Evolutionary conservation across 805 yeast species (phyloP).

Genomic region (Brettanomyces sp.): DNA sequence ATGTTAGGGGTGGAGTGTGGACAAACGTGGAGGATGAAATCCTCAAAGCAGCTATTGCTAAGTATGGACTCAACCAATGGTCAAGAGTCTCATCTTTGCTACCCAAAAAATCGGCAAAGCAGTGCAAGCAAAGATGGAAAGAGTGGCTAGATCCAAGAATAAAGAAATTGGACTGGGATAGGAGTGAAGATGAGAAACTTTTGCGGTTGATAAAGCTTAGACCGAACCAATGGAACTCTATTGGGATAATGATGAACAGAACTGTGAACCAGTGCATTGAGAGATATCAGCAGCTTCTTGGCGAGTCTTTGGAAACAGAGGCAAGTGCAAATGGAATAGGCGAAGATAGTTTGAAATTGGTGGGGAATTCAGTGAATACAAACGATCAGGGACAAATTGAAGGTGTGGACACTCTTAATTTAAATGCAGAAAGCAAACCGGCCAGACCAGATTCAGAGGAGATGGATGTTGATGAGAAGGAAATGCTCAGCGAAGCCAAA

Average conservation of each 20-base stretch:
- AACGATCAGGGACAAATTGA: not conserved
- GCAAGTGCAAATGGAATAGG: conserved; percentile 5
- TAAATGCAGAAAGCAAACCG: conserved; percentile 67
- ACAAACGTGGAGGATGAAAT: conserved; percentile 80
- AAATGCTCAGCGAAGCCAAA: conserved; percentile 90
- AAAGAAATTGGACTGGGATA: conserved; percentile 56
- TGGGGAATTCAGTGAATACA: conserved; percentile 10
- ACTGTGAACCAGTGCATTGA: conserved; percentile 84
- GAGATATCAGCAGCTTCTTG: conserved; percentile 66
- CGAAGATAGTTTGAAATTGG: conserved; percentile 12
- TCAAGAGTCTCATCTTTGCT: conserved; percentile 80
- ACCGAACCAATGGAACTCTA: conserved; percentile 93
- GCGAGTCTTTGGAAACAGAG: conserved; percentile 30
- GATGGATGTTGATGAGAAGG: conserved; percentile 79
- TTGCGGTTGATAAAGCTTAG: conserved; percentile 55
- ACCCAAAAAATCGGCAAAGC: conserved; percentile 79
- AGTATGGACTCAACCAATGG: conserved; percentile 95
- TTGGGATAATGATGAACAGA: conserved; percentile 72
- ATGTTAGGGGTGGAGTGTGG: conserved; percentile 88
- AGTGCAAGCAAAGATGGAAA: conserved; percentile 87
- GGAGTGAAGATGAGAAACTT: conserved; percentile 67
- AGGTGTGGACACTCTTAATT: conserved; percentile 47
- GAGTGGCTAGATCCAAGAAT: conserved; percentile 79
- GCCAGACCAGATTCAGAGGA: conserved; percentile 76
- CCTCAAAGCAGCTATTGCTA: conserved; percentile 80